These are phyloP conservation scores for Oryza punctata DNA, from an alignment of 176 grass and related monocot genomes.

Conservation along the genomic window DNA sequence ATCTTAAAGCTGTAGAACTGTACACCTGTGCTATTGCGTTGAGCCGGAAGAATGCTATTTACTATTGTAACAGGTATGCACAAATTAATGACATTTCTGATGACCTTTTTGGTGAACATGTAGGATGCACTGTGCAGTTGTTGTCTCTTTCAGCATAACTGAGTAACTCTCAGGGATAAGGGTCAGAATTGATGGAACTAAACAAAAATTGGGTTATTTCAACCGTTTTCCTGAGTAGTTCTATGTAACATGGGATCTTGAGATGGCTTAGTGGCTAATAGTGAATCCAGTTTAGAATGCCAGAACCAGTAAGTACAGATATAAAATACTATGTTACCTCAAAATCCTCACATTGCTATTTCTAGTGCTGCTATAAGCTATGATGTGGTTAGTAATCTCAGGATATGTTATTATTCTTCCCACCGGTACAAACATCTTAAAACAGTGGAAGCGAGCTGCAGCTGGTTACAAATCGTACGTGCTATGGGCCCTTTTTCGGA, in stretches of 20 bases:
- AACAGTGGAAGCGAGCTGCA: no score
- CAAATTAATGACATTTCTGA: neutral
- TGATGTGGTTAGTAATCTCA: no score
- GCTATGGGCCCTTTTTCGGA: no score
- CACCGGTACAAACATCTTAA: no score
- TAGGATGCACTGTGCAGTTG: neutral
- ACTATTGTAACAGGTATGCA: slow-evolving; percentile 74
- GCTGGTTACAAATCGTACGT: no score
- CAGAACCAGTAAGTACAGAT: neutral
- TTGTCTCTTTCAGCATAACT: neutral
- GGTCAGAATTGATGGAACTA: slow-evolving; percentile 13
- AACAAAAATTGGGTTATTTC: neutral
- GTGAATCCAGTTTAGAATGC: neutral
- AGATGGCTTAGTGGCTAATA: neutral
- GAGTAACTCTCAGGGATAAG: slow-evolving; percentile 15
- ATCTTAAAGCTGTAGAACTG: slow-evolving; percentile 72
- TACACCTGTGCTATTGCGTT: slow-evolving; percentile 75
- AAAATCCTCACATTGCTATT: neutral
- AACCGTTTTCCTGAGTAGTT: neutral
- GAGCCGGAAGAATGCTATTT: slow-evolving; percentile 72
- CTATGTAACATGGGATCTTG: neutral
- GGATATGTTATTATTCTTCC: no score
- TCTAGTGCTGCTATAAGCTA: slow-evolving; percentile 20
- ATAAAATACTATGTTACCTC: neutral
- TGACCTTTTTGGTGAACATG: slow-evolving; percentile 8